Percentiles rank a stretch among this genome's conserved stretches.
These are phyloP conservation scores for Thielaviopsis populi DNA, from an alignment of 2,329 filamentous ascomycete genomes.

Conservation along the genomic window DNA sequence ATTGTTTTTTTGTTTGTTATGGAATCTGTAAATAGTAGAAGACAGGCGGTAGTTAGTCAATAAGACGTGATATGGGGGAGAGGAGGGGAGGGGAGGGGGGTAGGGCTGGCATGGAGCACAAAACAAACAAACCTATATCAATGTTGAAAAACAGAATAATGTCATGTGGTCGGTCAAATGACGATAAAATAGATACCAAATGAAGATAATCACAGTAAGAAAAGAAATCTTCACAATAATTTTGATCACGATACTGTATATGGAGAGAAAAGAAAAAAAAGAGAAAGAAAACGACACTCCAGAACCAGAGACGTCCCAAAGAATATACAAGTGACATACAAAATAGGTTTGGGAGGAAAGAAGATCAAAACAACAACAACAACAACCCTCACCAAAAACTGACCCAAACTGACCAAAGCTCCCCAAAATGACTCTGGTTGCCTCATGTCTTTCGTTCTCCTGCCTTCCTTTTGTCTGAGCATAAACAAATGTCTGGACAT, in stretches of 20 bases:
- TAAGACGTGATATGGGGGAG: background rate
- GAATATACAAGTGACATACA: background rate
- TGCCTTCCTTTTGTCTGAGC: background rate
- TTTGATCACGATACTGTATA: too few species aligned
- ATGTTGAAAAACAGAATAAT: background rate
- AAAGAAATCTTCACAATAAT: background rate
- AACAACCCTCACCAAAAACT: slow-evolving; percentile 18
- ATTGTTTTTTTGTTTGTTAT: background rate
- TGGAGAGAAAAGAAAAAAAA: background rate
- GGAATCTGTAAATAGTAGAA: background rate
- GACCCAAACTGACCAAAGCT: background rate
- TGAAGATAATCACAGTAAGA: background rate
- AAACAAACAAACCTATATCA: background rate
- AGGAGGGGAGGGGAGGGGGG: too few species aligned
- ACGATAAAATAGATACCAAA: background rate
- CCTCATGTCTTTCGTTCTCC: background rate
- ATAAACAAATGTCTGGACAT: background rate
- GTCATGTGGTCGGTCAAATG: background rate
- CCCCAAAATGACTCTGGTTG: background rate
- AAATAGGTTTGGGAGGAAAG: background rate
- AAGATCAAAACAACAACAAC: slow-evolving; percentile 1
- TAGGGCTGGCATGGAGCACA: background rate
- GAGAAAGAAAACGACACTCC: background rate
- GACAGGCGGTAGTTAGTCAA: background rate
- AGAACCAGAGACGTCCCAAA: background rate